Conservation (phyloP, 2,329 filamentous ascomycete genomes). For the Stagonosporopsis cucurbitacearum region DNA sequence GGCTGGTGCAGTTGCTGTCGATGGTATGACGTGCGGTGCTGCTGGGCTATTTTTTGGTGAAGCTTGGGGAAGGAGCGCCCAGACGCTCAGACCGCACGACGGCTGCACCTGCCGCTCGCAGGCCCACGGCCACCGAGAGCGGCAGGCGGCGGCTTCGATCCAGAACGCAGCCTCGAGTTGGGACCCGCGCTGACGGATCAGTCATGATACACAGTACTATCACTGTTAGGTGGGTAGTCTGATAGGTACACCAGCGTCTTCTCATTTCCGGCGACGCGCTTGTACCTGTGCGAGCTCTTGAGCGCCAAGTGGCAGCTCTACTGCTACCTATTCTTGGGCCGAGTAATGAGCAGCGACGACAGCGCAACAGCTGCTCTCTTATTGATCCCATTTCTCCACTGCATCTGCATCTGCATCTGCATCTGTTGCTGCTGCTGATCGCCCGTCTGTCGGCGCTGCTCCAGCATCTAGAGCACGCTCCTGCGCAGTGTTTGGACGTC, state of each 20-base stretch:
- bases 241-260: conserved; percentile 23
- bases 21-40: not conserved
- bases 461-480: conserved; percentile 5
- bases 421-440: conserved; percentile 21
- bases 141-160: conserved; percentile 11
- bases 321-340: conserved; percentile 35
- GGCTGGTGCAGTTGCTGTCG: not conserved
- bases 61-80: not conserved
- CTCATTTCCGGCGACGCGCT: conserved; percentile 21
- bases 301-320: conserved; percentile 32
- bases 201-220: no score
- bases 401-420: no score
- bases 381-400: conserved; percentile 4
- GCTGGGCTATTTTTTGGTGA: conserved; percentile 10
- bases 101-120: conserved; percentile 8
- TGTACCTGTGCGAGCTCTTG: conserved; percentile 20
- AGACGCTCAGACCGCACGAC: not conserved
- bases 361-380: conserved; percentile 13
- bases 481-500: conserved; percentile 26
- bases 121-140: conserved; percentile 4
- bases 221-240: no score
- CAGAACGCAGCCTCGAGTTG: conserved; percentile 12
- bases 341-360: conserved; percentile 22
- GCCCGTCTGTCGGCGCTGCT: conserved; percentile 17
- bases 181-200: conserved; percentile 7